A percentile compares a stretch with the other conserved stretches of the same genome.
These are phyloP conservation scores for Clausena lansium DNA, from an alignment of 345 rosid species.

Conservation along the genomic window DNA sequence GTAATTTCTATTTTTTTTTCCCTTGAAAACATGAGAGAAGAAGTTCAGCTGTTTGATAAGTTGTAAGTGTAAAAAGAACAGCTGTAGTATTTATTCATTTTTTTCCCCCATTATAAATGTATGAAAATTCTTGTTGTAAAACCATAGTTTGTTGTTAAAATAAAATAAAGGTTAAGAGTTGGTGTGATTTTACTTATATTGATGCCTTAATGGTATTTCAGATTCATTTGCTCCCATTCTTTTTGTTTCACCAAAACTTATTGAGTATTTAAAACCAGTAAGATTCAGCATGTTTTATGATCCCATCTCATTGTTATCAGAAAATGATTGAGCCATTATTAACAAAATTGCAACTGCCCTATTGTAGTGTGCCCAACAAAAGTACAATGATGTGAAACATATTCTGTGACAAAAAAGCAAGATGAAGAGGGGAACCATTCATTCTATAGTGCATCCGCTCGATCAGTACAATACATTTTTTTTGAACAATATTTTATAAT, in stretches of 20 bases:
- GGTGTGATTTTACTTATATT: slow-evolving; percentile 18
- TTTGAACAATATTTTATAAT: too few species aligned
- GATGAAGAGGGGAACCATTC: too few species aligned
- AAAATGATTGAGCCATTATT: background rate
- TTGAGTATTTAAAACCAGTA: background rate
- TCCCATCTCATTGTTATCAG: background rate
- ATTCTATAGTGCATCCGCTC: too few species aligned
- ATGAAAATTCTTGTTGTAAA: slow-evolving; percentile 43
- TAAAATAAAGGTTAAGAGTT: slow-evolving; percentile 31
- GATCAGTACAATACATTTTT: too few species aligned
- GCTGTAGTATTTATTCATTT: slow-evolving; percentile 42
- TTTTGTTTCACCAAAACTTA: too few species aligned
- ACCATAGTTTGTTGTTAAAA: slow-evolving; percentile 47
- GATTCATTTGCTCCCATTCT: background rate
- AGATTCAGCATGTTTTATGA: background rate
- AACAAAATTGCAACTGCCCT: background rate
- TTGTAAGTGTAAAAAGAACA: slow-evolving; percentile 61
- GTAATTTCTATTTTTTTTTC: background rate
- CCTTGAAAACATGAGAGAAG: slow-evolving; percentile 21
- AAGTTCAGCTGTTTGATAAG: slow-evolving; percentile 65
- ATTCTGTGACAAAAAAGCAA: background rate
- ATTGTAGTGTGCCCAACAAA: background rate
- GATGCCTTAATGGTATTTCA: background rate
- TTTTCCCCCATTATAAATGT: slow-evolving; percentile 33
- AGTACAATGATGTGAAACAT: background rate